phyloP scores from a whole-genome alignment of 805 yeast genomes.

The Starmerella geochares region DNA sequence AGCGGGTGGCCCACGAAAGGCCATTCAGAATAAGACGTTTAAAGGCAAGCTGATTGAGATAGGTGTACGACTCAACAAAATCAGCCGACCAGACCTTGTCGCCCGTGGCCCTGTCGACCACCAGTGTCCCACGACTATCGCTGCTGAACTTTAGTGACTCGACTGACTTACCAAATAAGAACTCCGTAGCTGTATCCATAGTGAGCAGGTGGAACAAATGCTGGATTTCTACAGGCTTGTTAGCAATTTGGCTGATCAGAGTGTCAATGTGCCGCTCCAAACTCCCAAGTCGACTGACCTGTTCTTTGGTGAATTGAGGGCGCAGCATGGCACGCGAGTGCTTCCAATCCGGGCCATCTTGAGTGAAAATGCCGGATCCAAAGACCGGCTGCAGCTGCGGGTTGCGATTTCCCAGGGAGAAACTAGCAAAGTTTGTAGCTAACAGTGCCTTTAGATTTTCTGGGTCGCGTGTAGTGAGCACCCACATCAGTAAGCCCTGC shows the following conservation, averaged over 20 bases:
- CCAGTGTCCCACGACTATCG: conserved; percentile 4
- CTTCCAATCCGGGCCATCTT: conserved; percentile 32
- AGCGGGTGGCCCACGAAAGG: conserved; percentile 12
- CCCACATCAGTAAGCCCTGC: conserved; percentile 9
- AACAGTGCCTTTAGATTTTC: conserved; percentile 29
- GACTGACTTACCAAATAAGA: conserved; percentile 25
- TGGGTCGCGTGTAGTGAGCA: conserved; percentile 26
- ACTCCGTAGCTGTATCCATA: conserved; percentile 29
- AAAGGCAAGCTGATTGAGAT: conserved; percentile 12
- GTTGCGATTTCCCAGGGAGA: conserved; percentile 29
- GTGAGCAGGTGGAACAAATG: conserved; percentile 23
- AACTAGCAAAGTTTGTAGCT: conserved; percentile 30
- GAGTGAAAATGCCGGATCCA: conserved; percentile 34
- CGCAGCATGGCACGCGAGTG: conserved; percentile 33
- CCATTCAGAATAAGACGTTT: conserved; percentile 12
- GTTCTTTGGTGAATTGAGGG: conserved; percentile 32
- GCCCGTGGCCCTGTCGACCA: conserved; percentile 6
- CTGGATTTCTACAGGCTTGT: conserved; percentile 19
- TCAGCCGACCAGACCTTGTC: conserved; percentile 24
- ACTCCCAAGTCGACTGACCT: conserved; percentile 28
- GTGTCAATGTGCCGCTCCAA: conserved; percentile 27
- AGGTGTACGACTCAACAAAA: conserved; percentile 24
- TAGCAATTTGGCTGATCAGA: conserved; percentile 17
- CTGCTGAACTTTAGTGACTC: conserved; percentile 15
- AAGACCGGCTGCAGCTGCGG: conserved; percentile 28